phyloP scores from a whole-genome alignment of 805 yeast species.

The Candida vartiovaarae region DNA sequence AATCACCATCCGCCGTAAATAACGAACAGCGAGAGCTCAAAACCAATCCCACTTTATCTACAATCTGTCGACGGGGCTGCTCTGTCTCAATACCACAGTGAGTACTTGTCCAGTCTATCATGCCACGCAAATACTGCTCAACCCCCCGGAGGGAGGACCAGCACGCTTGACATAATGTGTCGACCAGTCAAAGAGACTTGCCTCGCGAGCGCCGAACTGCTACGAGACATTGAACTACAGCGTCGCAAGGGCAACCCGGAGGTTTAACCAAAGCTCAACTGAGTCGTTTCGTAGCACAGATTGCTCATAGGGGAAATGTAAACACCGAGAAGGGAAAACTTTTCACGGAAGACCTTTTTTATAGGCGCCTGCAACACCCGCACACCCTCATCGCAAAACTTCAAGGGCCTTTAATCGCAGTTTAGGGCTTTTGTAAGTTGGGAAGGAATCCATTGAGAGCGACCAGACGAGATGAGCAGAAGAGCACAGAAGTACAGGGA shows the following conservation, averaged over 20 bases:
- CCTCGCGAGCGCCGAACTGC: constrained; percentile 61
- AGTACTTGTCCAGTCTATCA: constrained; percentile 42
- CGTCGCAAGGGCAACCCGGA: constrained; percentile 12
- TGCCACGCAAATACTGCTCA: constrained; percentile 36
- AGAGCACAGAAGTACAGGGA: constrained; percentile 15
- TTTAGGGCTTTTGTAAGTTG: neutral
- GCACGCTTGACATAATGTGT: constrained; percentile 15
- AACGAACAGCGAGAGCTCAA: constrained; percentile 42
- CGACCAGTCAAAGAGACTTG: constrained; percentile 25
- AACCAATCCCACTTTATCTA: constrained; percentile 57
- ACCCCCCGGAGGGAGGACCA: constrained; percentile 31
- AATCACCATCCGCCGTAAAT: constrained; percentile 9
- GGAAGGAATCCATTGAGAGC: neutral
- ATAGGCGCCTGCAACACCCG: constrained; percentile 4
- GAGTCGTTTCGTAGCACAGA: constrained; percentile 49
- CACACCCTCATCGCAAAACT: constrained; percentile 5
- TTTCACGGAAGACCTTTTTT: constrained; percentile 5
- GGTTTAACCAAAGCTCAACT: constrained; percentile 24
- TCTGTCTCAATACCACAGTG: constrained; percentile 49
- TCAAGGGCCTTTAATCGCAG: neutral
- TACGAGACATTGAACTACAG: constrained; percentile 24
- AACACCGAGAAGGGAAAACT: constrained; percentile 2
- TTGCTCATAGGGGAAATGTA: constrained; percentile 24
- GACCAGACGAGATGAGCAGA: constrained; percentile 14
- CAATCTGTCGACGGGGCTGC: constrained; percentile 98